phyloP scores from a whole-genome alignment of 352 stramenopile species.

The Pythium oligandrum region DNA sequence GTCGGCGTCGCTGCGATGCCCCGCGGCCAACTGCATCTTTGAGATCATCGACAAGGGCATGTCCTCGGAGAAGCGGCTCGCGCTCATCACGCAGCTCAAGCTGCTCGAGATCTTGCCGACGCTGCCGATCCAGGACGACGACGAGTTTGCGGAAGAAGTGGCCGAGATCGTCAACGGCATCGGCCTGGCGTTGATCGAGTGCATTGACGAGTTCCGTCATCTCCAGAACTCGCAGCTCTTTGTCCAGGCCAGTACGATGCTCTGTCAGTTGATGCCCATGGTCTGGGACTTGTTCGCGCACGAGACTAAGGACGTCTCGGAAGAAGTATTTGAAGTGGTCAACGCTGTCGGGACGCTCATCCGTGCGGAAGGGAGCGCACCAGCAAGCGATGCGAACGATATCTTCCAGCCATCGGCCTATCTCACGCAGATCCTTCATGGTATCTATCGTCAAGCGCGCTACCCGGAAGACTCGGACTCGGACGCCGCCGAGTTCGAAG shows the following conservation, averaged over 20 bases:
- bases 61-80: slow-evolving; percentile 77
- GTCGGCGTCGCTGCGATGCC: slow-evolving; percentile 51
- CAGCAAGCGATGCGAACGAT: slow-evolving; percentile 26
- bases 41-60: slow-evolving; percentile 87
- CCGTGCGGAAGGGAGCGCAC: slow-evolving; percentile 33
- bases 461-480: slow-evolving; percentile 71
- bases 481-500: slow-evolving; percentile 80
- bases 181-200: slow-evolving; percentile 74
- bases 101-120: slow-evolving; percentile 52
- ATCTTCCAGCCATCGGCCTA: slow-evolving; percentile 74
- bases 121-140: slow-evolving; percentile 66
- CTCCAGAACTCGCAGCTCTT: slow-evolving; percentile 39
- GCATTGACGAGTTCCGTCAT: slow-evolving; percentile 74
- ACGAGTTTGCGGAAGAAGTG: slow-evolving; percentile 80
- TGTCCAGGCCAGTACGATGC: slow-evolving; percentile 46
- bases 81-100: slow-evolving; percentile 65
- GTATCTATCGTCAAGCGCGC: slow-evolving; percentile 79
- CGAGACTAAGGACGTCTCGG: slow-evolving; percentile 78
- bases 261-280: slow-evolving; percentile 71
- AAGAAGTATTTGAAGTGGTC: slow-evolving; percentile 85
- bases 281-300: slow-evolving; percentile 80
- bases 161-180: slow-evolving; percentile 81
- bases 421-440: slow-evolving; percentile 72
- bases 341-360: slow-evolving; percentile 74
- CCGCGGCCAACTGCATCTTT: slow-evolving; percentile 79